phyloP scores from a whole-genome alignment of 2,329 filamentous ascomycete species.

The Nemania abortiva region DNA sequence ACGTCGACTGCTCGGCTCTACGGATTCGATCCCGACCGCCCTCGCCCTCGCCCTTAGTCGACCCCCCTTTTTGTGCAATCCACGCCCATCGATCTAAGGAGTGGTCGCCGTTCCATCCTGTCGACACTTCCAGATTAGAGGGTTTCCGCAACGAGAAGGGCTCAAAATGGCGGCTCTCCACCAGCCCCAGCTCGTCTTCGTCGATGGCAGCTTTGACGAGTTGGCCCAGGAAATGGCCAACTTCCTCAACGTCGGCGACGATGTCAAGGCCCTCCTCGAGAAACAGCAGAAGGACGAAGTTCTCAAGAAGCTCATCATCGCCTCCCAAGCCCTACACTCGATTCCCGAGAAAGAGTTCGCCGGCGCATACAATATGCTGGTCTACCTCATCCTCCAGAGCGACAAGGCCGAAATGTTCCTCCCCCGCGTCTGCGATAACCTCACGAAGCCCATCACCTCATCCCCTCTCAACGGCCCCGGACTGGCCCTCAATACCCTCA shows the following conservation, averaged over 20 bases:
- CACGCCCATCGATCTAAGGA: slow-evolving; percentile 29
- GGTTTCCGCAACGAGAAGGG: slow-evolving; percentile 19
- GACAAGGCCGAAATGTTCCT: slow-evolving; percentile 88
- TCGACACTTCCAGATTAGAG: slow-evolving; percentile 18
- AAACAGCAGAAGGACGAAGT: slow-evolving; percentile 85
- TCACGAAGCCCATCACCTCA: slow-evolving; percentile 85
- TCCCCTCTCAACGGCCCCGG: slow-evolving; percentile 87
- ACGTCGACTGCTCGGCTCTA: slow-evolving; percentile 35
- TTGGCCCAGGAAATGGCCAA: slow-evolving; percentile 94
- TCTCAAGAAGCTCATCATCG: slow-evolving; percentile 88
- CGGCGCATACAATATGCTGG: slow-evolving; percentile 94
- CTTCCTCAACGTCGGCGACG: slow-evolving; percentile 87
- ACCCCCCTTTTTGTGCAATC: slow-evolving; percentile 26
- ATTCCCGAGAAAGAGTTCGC: slow-evolving; percentile 97
- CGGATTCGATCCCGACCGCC: slow-evolving; percentile 39
- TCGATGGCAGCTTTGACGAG: slow-evolving; percentile 95
- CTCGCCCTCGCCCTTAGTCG: slow-evolving; percentile 17
- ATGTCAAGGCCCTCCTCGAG: slow-evolving; percentile 79
- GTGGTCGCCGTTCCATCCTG: slow-evolving; percentile 20
- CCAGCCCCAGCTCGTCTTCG: slow-evolving; percentile 73
- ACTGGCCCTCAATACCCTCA: slow-evolving; percentile 89
- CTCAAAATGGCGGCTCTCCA: slow-evolving; percentile 50
- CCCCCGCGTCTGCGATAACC: slow-evolving; percentile 87
- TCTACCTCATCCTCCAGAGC: slow-evolving; percentile 91
- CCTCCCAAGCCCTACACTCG: slow-evolving; percentile 80